A percentile compares a stretch with the other conserved stretches of the same genome.
Conservation (phyloP, 768 basidiomycete species). For the Tylopilus plumbeoviolaceoides region DNA sequence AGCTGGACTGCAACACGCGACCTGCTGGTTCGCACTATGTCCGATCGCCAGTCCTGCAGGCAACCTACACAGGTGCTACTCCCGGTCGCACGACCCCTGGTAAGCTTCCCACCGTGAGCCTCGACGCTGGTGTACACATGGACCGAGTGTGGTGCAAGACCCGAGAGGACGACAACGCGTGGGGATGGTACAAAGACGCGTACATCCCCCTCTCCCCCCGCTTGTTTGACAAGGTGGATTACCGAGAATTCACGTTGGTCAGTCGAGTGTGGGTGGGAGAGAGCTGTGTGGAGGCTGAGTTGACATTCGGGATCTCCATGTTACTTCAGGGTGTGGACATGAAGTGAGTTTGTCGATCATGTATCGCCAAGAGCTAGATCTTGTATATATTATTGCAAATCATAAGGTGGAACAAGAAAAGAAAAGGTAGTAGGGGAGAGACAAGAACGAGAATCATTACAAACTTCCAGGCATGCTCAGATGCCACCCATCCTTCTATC, state of each 20-base stretch:
- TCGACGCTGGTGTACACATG: conserved; percentile 20
- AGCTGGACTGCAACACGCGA: conserved; percentile 20
- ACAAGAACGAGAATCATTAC: not conserved
- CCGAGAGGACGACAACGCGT: conserved; percentile 14
- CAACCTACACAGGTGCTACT: conserved; percentile 15
- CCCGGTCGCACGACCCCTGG: not conserved
- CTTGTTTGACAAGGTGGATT: conserved; percentile 46
- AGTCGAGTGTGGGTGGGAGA: conserved; percentile 36
- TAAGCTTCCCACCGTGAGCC: not conserved
- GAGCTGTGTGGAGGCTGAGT: conserved; percentile 19
- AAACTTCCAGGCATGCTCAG: not conserved
- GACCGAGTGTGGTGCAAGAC: conserved; percentile 18
- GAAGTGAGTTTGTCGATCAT: not conserved
- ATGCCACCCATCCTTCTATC: not conserved
- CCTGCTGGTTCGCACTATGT: conserved; percentile 4
- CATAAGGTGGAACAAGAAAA: not conserved
- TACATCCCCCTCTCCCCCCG: conserved; percentile 46
- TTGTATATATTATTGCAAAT: not conserved
- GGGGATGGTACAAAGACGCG: conserved; percentile 34
- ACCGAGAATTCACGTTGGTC: conserved; percentile 38
- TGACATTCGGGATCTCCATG: conserved; percentile 43
- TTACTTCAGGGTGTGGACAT: conserved; percentile 38
- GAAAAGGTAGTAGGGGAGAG: not conserved
- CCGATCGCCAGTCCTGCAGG: conserved; percentile 6
- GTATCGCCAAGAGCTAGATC: not conserved